Percentiles rank a stretch among this genome's conserved stretches.
These are phyloP conservation scores for Leccinum longicurvipes DNA, from an alignment of 768 basidiomycete genomes.

Conservation along the genomic window DNA sequence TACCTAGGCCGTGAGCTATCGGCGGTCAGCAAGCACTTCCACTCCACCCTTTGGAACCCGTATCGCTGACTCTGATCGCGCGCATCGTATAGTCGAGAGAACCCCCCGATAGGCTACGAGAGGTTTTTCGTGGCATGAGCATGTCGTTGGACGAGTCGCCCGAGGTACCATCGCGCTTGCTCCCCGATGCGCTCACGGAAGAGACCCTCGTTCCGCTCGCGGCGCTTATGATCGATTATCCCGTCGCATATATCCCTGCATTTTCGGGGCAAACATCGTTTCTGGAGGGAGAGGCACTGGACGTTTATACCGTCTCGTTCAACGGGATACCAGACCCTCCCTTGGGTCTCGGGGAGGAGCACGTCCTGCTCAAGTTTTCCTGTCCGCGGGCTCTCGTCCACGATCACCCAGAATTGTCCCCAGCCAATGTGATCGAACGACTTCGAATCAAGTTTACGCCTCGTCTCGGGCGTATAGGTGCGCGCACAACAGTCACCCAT, in stretches of 20 bases:
- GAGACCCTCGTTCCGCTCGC: slow-evolving; percentile 48
- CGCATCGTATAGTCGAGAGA: slow-evolving; percentile 9
- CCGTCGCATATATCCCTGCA: slow-evolving; percentile 52
- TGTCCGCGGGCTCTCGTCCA: slow-evolving; percentile 39
- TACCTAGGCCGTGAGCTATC: slow-evolving; percentile 13
- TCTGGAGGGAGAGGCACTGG: slow-evolving; percentile 45
- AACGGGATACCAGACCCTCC: slow-evolving; percentile 1
- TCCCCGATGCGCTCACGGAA: slow-evolving; percentile 28
- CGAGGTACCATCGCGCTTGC: slow-evolving; percentile 22
- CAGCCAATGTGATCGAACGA: slow-evolving; percentile 23
- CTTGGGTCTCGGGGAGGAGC: slow-evolving; percentile 12
- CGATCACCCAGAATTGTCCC: slow-evolving; percentile 12
- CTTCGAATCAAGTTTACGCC: slow-evolving; percentile 35
- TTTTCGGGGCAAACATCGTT: slow-evolving; percentile 35
- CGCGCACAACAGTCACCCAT: slow-evolving; percentile 28
- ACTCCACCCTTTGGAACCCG: neutral
- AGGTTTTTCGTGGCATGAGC: slow-evolving; percentile 12
- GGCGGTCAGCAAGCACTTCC: slow-evolving; percentile 17
- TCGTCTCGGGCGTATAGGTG: slow-evolving; percentile 27
- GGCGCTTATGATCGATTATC: slow-evolving; percentile 59
- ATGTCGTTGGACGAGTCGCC: slow-evolving; percentile 3
- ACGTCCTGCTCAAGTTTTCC: slow-evolving; percentile 55
- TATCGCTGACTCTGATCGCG: neutral
- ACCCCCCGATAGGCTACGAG: slow-evolving; percentile 10
- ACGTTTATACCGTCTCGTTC: slow-evolving; percentile 43